A percentile compares a stretch with the other conserved stretches of the same genome.
Conservation (phyloP, 768 basidiomycete genomes). For the Boletus vinaceobasis region DNA sequence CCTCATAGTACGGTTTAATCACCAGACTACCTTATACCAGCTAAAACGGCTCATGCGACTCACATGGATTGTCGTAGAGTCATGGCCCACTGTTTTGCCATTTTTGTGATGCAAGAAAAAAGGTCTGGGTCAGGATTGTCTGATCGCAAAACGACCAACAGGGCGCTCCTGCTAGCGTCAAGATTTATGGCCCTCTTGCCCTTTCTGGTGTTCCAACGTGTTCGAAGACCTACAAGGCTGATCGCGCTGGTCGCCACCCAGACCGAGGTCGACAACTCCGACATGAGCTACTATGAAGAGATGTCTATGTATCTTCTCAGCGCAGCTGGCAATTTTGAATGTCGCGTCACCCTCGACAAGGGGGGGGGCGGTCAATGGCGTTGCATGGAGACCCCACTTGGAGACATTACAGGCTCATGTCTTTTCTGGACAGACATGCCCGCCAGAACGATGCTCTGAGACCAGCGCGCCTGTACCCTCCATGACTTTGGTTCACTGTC, state of each 20-base stretch:
- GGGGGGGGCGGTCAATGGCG: slow-evolving; percentile 96
- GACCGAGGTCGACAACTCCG: slow-evolving; percentile 95
- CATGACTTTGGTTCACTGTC: slow-evolving; percentile 78
- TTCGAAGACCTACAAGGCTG: slow-evolving; percentile 89
- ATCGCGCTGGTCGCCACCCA: slow-evolving; percentile 89
- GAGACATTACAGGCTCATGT: not conserved
- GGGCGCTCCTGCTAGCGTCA: slow-evolving; percentile 87
- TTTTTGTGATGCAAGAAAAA: slow-evolving; percentile 61
- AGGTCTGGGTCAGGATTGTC: slow-evolving; percentile 48
- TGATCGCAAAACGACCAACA: slow-evolving; percentile 24
- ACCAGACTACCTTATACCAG: no score
- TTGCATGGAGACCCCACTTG: slow-evolving; percentile 60
- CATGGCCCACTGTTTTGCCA: no score
- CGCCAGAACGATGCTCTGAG: slow-evolving; percentile 88
- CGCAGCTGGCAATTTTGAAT: slow-evolving; percentile 91
- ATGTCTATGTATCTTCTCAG: slow-evolving; percentile 92
- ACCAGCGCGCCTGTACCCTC: slow-evolving; percentile 80
- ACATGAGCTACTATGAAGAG: slow-evolving; percentile 98
- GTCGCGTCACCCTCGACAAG: slow-evolving; percentile 84
- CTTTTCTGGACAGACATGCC: slow-evolving; percentile 71
- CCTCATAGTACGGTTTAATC: no score
- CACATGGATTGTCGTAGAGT: no score
- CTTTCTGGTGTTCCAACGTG: slow-evolving; percentile 64
- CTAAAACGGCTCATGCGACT: no score
- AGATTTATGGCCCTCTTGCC: slow-evolving; percentile 71